Conservation (phyloP, 805 yeast genomes). For the Candida piceae region DNA sequence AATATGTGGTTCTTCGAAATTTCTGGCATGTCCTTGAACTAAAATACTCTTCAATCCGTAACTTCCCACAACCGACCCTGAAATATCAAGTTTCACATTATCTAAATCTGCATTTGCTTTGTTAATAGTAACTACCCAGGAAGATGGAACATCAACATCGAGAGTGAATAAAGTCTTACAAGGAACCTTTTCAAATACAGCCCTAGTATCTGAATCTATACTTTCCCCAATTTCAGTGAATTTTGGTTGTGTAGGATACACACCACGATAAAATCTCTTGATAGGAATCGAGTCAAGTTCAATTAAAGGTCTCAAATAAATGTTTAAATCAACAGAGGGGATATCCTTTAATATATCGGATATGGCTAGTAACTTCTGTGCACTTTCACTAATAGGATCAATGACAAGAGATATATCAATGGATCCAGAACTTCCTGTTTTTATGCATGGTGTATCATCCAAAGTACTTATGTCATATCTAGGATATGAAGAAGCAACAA, state of each 20-base stretch:
- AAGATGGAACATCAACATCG: conserved; percentile 54
- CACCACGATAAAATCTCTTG: conserved; percentile 54
- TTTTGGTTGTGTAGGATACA: conserved; percentile 29
- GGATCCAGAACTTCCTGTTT: neutral
- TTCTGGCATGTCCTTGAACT: conserved; percentile 68
- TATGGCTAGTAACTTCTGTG: conserved; percentile 59
- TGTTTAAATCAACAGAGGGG: conserved; percentile 46
- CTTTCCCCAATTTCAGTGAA: conserved; percentile 29
- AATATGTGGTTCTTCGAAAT: conserved; percentile 24
- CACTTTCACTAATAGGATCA: conserved; percentile 67
- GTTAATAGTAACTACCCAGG: conserved; percentile 63
- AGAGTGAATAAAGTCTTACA: conserved; percentile 45
- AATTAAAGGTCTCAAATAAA: conserved; percentile 52
- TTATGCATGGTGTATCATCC: conserved; percentile 3
- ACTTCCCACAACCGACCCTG: conserved; percentile 37
- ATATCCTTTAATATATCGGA: conserved; percentile 33
- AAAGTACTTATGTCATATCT: conserved; percentile 13
- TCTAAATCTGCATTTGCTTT: conserved; percentile 56
- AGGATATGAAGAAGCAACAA: conserved; percentile 15
- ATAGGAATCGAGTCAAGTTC: conserved; percentile 40
- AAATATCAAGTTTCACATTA: conserved; percentile 45
- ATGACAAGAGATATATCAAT: conserved; percentile 56
- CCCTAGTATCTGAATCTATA: conserved; percentile 22
- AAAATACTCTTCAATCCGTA: conserved; percentile 51
- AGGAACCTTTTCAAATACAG: conserved; percentile 45